These are phyloP conservation scores for Trypanosoma melophagium DNA, from an alignment of 208 protist species.

Conservation along the genomic window DNA sequence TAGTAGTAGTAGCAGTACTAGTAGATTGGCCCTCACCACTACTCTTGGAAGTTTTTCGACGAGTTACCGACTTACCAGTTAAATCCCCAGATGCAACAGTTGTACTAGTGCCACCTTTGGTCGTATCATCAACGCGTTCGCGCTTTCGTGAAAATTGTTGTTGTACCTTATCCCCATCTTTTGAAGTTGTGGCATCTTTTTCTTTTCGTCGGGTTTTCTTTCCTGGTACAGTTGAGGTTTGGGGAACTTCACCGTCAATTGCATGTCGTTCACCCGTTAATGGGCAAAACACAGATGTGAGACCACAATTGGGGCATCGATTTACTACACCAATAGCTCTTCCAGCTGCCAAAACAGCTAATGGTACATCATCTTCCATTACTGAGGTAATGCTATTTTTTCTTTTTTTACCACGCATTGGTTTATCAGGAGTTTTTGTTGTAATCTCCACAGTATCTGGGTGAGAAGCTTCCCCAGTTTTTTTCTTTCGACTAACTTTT, in stretches of 20 bases:
- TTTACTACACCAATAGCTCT: neutral
- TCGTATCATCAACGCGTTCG: neutral
- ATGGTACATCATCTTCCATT: constrained; percentile 25
- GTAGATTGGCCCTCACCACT: neutral
- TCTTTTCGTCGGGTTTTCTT: constrained; percentile 3
- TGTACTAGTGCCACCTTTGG: neutral
- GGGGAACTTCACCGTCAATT: neutral
- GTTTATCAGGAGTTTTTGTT: neutral
- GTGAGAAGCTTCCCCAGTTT: constrained; percentile 1
- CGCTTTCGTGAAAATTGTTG: neutral
- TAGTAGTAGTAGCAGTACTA: neutral
- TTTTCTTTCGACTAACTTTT: constrained; percentile 1
- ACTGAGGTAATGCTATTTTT: neutral
- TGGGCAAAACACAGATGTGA: constrained; percentile 63
- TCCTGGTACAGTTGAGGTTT: constrained; percentile 13
- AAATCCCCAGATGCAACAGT: neutral
- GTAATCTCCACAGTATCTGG: neutral
- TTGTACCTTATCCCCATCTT: neutral
- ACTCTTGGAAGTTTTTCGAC: neutral
- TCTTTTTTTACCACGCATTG: neutral
- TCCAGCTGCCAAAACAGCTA: neutral
- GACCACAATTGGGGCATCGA: constrained; percentile 59
- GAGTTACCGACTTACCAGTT: neutral
- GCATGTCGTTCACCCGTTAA: constrained; percentile 57
- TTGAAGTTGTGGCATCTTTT: neutral